Conservation (phyloP, 768 basidiomycete species). For the Leucocoprinus leucothites region DNA sequence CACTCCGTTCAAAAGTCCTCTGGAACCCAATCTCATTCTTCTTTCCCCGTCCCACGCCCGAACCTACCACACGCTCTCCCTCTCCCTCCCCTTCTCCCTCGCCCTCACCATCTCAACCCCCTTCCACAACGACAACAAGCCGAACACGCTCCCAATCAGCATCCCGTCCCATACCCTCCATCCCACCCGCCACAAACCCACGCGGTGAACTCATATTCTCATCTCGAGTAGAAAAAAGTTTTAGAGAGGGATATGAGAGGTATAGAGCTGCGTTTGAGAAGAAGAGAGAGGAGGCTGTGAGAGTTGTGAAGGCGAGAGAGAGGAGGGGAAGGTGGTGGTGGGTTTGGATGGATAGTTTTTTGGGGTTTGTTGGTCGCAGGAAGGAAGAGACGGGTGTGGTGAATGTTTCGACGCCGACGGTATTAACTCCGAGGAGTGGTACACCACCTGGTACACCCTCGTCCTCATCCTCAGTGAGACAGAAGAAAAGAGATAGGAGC, state of each 20-base stretch:
- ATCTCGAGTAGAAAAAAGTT: slow-evolving; percentile 74
- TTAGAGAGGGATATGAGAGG: slow-evolving; percentile 90
- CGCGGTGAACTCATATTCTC: slow-evolving; percentile 97
- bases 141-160: slow-evolving; percentile 33
- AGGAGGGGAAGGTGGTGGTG: slow-evolving; percentile 29
- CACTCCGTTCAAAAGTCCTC: slow-evolving; percentile 57
- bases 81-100: slow-evolving; percentile 33
- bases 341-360: slow-evolving; percentile 22
- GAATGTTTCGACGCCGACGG: too few relatives aligned
- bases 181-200: slow-evolving; percentile 85
- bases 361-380: slow-evolving; percentile 20
- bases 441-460: slow-evolving; percentile 29
- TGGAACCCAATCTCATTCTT: slow-evolving; percentile 59
- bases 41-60: slow-evolving; percentile 41
- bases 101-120: slow-evolving; percentile 30
- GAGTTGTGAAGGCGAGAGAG: slow-evolving; percentile 20
- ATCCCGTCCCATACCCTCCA: slow-evolving; percentile 67
- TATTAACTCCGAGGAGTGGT: slow-evolving; percentile 35
- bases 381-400: slow-evolving; percentile 19
- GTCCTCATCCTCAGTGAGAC: slow-evolving; percentile 15
- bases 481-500: slow-evolving; percentile 26
- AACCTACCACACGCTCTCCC: slow-evolving; percentile 13
- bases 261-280: slow-evolving; percentile 88
- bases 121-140: slow-evolving; percentile 15
- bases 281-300: slow-evolving; percentile 62